Percentiles rank a stretch among this genome's conserved stretches.
Conservation (phyloP, 1,139 yeast genomes). For the Candida glucosophila region DNA sequence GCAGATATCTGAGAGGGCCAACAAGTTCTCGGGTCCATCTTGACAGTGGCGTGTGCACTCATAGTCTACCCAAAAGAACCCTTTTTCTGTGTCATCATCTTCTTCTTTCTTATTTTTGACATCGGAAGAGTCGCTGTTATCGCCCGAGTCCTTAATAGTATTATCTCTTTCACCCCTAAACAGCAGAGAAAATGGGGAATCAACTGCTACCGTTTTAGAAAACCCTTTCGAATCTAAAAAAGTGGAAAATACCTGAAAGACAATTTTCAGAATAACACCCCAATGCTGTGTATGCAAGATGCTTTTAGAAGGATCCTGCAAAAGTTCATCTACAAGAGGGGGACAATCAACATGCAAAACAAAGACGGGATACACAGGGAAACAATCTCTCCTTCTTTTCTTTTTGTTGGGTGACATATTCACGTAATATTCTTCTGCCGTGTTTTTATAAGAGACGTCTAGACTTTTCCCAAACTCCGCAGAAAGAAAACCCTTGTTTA, state of each 20-base stretch:
- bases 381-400: too few species aligned
- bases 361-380: too few species aligned
- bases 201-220: not conserved
- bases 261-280: conserved; percentile 17
- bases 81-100: not conserved
- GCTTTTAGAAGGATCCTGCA: conserved; percentile 35
- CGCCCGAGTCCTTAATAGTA: not conserved
- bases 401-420: too few species aligned
- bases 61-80: not conserved
- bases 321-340: too few species aligned
- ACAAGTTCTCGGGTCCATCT: too few species aligned
- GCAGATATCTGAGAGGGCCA: too few species aligned
- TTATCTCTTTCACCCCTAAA: not conserved
- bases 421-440: too few species aligned
- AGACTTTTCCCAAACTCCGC: too few species aligned
- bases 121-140: not conserved
- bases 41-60: not conserved
- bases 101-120: not conserved
- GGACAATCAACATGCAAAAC: too few species aligned
- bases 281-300: conserved; percentile 16
- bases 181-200: not conserved
- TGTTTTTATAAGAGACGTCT: too few species aligned
- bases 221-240: conserved; percentile 18
- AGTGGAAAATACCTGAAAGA: conserved; percentile 17
- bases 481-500: too few species aligned